phyloP scores from a whole-genome alignment of 2,329 filamentous ascomycete genomes.

The Curvularia sp. region DNA sequence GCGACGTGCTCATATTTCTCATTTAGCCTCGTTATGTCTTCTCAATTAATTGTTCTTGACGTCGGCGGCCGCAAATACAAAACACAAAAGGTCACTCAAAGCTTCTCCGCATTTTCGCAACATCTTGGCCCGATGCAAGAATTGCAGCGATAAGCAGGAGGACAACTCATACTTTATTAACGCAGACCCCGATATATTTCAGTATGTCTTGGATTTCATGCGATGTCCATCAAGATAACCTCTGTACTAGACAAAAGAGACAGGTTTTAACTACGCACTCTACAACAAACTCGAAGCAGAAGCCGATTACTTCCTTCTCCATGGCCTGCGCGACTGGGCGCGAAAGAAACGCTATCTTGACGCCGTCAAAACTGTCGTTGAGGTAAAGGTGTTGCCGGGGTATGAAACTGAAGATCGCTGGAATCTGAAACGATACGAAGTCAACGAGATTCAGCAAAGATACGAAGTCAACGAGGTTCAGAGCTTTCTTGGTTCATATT shows the following conservation, averaged over 20 bases:
- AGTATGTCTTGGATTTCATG: constrained; percentile 47
- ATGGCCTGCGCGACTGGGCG: constrained; percentile 40
- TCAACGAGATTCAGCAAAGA: constrained; percentile 7
- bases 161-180: constrained; percentile 50
- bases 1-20: constrained; percentile 21
- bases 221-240: constrained; percentile 35
- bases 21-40: constrained; percentile 31
- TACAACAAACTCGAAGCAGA: constrained; percentile 43
- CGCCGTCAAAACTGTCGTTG: constrained; percentile 22
- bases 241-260: constrained; percentile 45
- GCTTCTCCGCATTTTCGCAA: constrained; percentile 28
- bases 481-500: constrained; percentile 13
- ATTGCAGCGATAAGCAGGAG: constrained; percentile 28
- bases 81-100: constrained; percentile 7
- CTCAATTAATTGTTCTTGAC: constrained; percentile 10
- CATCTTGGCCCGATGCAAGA: constrained; percentile 26
- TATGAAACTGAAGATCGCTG: background rate
- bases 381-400: constrained; percentile 6
- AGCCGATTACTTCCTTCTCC: constrained; percentile 44
- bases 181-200: constrained; percentile 44
- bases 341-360: constrained; percentile 24
- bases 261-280: constrained; percentile 39
- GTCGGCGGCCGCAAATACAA: constrained; percentile 13
- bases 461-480: constrained; percentile 8
- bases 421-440: background rate